phyloP scores from a whole-genome alignment of 2,329 filamentous ascomycete genomes.

The Zymoseptoria passerinii region DNA sequence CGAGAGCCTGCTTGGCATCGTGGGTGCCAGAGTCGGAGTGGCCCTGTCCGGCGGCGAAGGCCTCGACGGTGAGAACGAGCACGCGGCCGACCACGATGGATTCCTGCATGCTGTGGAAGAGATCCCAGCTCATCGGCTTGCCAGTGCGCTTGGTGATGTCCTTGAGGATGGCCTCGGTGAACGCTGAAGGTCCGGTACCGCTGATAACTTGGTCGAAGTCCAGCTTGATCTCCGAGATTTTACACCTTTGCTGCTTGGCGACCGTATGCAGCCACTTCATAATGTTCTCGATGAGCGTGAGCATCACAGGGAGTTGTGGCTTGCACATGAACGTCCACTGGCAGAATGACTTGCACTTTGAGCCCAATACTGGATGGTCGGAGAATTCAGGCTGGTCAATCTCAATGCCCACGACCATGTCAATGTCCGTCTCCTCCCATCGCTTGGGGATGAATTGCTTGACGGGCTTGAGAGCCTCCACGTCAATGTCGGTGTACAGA shows the following conservation, averaged over 20 bases:
- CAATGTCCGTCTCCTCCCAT: slow-evolving; percentile 55
- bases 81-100: slow-evolving; percentile 57
- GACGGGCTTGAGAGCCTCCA: slow-evolving; percentile 47
- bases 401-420: slow-evolving; percentile 63
- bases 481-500: slow-evolving; percentile 53
- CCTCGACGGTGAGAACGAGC: slow-evolving; percentile 61
- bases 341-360: slow-evolving; percentile 62
- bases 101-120: slow-evolving; percentile 58
- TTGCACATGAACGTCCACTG: slow-evolving; percentile 70
- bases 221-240: slow-evolving; percentile 53
- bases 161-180: slow-evolving; percentile 55
- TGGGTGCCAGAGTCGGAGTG: slow-evolving; percentile 67
- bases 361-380: slow-evolving; percentile 56
- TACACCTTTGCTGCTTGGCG: slow-evolving; percentile 49
- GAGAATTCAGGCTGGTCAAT: slow-evolving; percentile 60
- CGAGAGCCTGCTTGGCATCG: slow-evolving; percentile 55
- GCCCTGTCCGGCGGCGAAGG: slow-evolving; percentile 64
- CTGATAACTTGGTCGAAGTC: slow-evolving; percentile 66
- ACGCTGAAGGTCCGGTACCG: slow-evolving; percentile 64
- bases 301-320: slow-evolving; percentile 58
- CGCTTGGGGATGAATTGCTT: slow-evolving; percentile 54
- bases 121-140: slow-evolving; percentile 49
- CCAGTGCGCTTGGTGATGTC: slow-evolving; percentile 51
- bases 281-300: slow-evolving; percentile 60
- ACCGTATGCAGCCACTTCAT: slow-evolving; percentile 56